Evolutionary conservation across 23 red algal species (phyloP).

Genomic region (Gracilaria caudata): DNA sequence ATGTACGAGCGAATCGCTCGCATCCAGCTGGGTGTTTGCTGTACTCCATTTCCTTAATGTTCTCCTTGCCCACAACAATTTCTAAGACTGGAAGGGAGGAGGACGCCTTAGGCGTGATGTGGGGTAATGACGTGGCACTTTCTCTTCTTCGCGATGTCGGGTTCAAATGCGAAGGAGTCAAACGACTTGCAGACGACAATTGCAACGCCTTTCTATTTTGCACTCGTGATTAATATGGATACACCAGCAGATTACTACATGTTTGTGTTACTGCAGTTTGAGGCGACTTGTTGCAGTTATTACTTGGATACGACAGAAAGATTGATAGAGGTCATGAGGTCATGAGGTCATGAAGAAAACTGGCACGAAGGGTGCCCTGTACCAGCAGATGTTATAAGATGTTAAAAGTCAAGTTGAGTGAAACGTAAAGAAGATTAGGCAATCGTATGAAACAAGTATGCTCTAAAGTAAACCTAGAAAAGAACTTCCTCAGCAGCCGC

Average conservation of each 20-base stretch:
- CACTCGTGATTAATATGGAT: slow-evolving; percentile 12
- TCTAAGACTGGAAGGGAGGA: slow-evolving; percentile 49
- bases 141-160: slow-evolving; percentile 52
- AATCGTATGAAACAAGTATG: background rate
- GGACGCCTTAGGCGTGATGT: slow-evolving; percentile 64
- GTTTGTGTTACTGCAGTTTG: background rate
- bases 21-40: slow-evolving; percentile 64
- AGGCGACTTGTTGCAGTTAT: background rate
- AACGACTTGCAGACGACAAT: slow-evolving; percentile 53
- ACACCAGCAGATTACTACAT: background rate
- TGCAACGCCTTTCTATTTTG: slow-evolving; percentile 73
- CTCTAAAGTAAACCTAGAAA: background rate
- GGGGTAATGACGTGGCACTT: slow-evolving; percentile 63
- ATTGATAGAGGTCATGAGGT: background rate
- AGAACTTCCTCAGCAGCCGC: slow-evolving; percentile 20
- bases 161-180: slow-evolving; percentile 46
- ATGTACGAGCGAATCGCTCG: slow-evolving; percentile 35
- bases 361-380: background rate
- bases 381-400: background rate
- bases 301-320: background rate
- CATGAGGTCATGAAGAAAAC: background rate
- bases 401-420: slow-evolving; percentile 2
- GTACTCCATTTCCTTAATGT: slow-evolving; percentile 69
- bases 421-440: slow-evolving; percentile 1
- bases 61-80: slow-evolving; percentile 49